Conservation (phyloP, 177 flowering plant genomes). For the Tripterygium wilfordii region DNA sequence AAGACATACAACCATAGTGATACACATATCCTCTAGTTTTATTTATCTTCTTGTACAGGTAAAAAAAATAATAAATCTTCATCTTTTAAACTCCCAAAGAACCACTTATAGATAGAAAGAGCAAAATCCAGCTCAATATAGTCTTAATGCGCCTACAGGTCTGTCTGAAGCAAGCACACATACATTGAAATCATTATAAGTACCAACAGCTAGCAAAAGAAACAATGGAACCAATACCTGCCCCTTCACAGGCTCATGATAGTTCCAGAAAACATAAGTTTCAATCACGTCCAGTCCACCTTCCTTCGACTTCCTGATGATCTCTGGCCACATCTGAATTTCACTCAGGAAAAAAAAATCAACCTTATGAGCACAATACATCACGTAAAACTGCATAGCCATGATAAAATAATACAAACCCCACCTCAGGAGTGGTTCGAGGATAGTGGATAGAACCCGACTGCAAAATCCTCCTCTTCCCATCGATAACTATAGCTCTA, state of each 20-base stretch:
- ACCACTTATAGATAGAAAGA: too few relatives aligned
- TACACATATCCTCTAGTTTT: too few relatives aligned
- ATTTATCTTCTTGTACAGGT: too few relatives aligned
- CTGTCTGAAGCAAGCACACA: too few relatives aligned
- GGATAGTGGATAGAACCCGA: constrained; percentile 68
- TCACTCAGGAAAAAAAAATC: neutral
- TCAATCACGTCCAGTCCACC: constrained; percentile 74
- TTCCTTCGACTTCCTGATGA: constrained; percentile 53
- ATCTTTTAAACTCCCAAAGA: too few relatives aligned
- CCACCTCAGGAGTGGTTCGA: constrained; percentile 49
- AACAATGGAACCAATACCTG: constrained; percentile 23
- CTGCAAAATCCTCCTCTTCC: constrained; percentile 44
- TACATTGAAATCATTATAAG: too few relatives aligned
- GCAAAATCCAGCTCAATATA: too few relatives aligned
- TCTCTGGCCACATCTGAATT: constrained; percentile 56
- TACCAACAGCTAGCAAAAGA: neutral
- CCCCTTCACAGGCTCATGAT: constrained; percentile 57
- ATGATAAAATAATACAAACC: neutral
- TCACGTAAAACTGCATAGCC: neutral
- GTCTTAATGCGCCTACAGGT: too few relatives aligned
- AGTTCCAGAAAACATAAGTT: constrained; percentile 67
- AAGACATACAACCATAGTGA: too few relatives aligned
- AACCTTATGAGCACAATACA: neutral
- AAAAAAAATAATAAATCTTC: too few relatives aligned
- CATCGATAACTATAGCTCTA: constrained; percentile 52